Evolutionary conservation across 2,329 filamentous ascomycete species (phyloP), one percentile per base, ranked within the genome.

Genomic region (Nectriaceae sp.): DNA sequence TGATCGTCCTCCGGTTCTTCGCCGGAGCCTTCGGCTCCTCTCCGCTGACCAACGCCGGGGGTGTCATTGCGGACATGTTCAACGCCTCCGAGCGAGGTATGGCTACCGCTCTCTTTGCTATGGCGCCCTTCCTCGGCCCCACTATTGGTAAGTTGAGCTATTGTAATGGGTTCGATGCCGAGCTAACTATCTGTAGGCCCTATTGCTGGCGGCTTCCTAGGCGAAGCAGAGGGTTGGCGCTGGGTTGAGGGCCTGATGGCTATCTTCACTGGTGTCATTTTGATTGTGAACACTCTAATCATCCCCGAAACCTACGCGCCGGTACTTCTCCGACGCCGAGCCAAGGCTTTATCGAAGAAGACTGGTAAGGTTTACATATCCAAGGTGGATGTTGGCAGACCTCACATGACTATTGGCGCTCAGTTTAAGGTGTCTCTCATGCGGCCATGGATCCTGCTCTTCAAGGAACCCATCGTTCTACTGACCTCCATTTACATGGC

Each of bases 1-100:
- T 90, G 3, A 69, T 89, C 24, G 75, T 87, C n/a, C 72, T 88
- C 33, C 80, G 87, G n/a, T 89, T 89, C 69, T 78, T 89, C 44
- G 79, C 80, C 19, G 83, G 84, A 33, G 68, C 79, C 6, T 85
- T 85, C 57, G 84, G 82, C 4, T 80, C 81, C 0, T 82, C 82
- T 0, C 80, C 83, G 1, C 66, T 87, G 50, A 84, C 82, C 6
- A 85, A 85, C 55, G 77, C 79, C 1, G 82, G 82, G 3, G 84
- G 82, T 56, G 76, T 83, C 21, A 80, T 87, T 55, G 83, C 83
- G 35, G 84, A 87, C 61, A 79, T 86, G 68, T 86, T 84, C 59
- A 61, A 71, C 6, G 75, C 77, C 3, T 65, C 70, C 0, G 69
- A 84, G 53, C 72, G 83, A 53, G 83, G 82, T 39, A 65, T 78